These are phyloP conservation scores for Trichomonas gallinae DNA, from an alignment of 208 protist genomes.

Conservation along the genomic window DNA sequence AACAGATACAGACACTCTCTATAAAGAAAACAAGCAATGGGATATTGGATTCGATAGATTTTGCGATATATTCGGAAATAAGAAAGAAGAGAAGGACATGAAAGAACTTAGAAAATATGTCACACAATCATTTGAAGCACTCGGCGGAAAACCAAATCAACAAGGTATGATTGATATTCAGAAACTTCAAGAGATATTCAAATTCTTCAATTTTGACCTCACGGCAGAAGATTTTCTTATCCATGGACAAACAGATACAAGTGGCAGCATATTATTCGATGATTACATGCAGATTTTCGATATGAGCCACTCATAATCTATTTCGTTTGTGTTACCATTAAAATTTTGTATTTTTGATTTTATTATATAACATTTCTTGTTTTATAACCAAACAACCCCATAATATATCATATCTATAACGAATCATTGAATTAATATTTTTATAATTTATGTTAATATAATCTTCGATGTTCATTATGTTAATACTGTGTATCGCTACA, in stretches of 20 bases:
- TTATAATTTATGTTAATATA: too few species aligned
- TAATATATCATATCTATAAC: too few species aligned
- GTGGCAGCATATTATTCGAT: neutral
- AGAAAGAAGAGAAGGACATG: neutral
- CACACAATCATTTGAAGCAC: slow-evolving; percentile 9
- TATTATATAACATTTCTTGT: too few species aligned
- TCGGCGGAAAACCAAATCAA: neutral
- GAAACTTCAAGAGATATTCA: neutral
- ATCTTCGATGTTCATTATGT: too few species aligned
- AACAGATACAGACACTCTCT: neutral
- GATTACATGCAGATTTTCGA: slow-evolving; percentile 16
- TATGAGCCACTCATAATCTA: neutral
- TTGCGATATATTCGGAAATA: neutral
- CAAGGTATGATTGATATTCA: neutral
- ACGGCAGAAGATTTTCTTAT: neutral
- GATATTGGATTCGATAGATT: neutral
- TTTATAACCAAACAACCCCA: too few species aligned
- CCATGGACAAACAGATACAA: neutral
- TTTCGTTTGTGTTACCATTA: neutral
- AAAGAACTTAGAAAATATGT: neutral
- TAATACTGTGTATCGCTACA: too few species aligned
- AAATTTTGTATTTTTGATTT: neutral
- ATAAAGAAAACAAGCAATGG: neutral
- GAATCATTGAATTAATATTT: too few species aligned
- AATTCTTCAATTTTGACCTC: neutral